Conservation (phyloP, 1,139 yeast genomes). For the Yamadazyma atmosphaerica region DNA sequence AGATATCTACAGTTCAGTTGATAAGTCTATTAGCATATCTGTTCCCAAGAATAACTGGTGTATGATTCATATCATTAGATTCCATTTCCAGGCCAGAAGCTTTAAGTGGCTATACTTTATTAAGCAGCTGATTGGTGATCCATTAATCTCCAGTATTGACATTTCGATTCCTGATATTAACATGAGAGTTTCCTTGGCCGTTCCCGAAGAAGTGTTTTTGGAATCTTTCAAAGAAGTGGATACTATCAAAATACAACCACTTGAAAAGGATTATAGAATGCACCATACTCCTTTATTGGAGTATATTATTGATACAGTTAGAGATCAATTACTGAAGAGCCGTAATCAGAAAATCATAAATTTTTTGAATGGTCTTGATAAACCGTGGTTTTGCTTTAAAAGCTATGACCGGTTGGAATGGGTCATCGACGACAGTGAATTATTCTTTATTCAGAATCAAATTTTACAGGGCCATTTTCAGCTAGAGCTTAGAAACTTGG, state of each 20-base stretch:
- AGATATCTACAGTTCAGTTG: slow-evolving; percentile 62
- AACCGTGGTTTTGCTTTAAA: slow-evolving; percentile 58
- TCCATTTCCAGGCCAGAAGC: slow-evolving; percentile 53
- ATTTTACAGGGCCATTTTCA: slow-evolving; percentile 27
- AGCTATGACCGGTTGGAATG: slow-evolving; percentile 78
- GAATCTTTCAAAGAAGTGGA: slow-evolving; percentile 12
- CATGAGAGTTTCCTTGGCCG: slow-evolving; percentile 31
- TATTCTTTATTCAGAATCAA: slow-evolving; percentile 36
- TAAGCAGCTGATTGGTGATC: slow-evolving; percentile 38
- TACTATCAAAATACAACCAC: slow-evolving; percentile 14
- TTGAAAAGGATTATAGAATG: slow-evolving; percentile 35
- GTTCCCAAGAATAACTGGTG: slow-evolving; percentile 32
- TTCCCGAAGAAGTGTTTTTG: slow-evolving; percentile 46
- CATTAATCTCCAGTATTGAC: slow-evolving; percentile 17
- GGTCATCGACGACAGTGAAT: slow-evolving; percentile 56
- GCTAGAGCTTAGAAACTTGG: slow-evolving; percentile 58
- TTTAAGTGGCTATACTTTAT: slow-evolving; percentile 65
- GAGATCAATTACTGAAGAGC: slow-evolving; percentile 6
- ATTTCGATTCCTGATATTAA: slow-evolving; percentile 16
- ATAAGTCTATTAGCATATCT: slow-evolving; percentile 62
- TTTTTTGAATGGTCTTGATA: slow-evolving; percentile 9
- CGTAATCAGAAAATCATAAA: slow-evolving; percentile 2
- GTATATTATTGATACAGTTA: slow-evolving; percentile 27
- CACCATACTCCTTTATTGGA: slow-evolving; percentile 34
- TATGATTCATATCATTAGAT: slow-evolving; percentile 52